Evolutionary conservation across 2,329 filamentous ascomycete species (phyloP), one percentile per base, ranked within the genome.

Genomic region (Cladosporium oxysporum): DNA sequence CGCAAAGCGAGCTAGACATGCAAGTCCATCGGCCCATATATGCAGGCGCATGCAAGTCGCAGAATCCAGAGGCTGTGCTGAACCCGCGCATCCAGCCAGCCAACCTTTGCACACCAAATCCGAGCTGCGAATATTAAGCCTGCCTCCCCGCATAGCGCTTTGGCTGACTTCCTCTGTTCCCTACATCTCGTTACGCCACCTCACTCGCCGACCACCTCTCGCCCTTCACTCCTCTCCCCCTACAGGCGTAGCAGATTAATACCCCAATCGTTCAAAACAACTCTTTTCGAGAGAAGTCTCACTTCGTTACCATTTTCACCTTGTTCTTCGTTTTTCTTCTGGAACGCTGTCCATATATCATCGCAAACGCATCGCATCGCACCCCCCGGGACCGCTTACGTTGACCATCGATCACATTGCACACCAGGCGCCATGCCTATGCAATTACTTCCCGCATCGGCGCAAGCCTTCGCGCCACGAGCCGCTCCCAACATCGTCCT

Each of bases 401-500:
- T 64, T 67, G 41, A 66, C 52, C 61, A 61, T 61, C 52, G 58
- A 61, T 61, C 64, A 55, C 65, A 62, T 47, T 53, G 61, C 66
- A 65, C 41, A 55, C 63, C 62, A 52, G 35, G 14, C 78, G 84
- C 78, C 78, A 98, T 98, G 95, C 93, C 93, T 78, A 91, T 93
- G 76, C 90, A 95, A 84, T 85, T 99, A 79, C 84, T 99, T 74
- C 95, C 95, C 73, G 94, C 94, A 69, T 98, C 95, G 75, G 95
- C 95, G 72, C 93, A 93, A 69, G 94, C 95, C 76, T 99, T 98
- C 83, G 94, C 94, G 74, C 94, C 94, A 73, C 88, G 95, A 76
- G 92, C 92, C 58, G 93, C 92, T 29, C 94, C 96, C 79, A 98
- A 96, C 78, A 92, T 99, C 72, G 95, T 99, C 67, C 85, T 99